Evolutionary conservation across 2,329 filamentous ascomycete species (phyloP), one percentile per base, ranked within the genome.

Genomic region (Fusarium stilboides): DNA sequence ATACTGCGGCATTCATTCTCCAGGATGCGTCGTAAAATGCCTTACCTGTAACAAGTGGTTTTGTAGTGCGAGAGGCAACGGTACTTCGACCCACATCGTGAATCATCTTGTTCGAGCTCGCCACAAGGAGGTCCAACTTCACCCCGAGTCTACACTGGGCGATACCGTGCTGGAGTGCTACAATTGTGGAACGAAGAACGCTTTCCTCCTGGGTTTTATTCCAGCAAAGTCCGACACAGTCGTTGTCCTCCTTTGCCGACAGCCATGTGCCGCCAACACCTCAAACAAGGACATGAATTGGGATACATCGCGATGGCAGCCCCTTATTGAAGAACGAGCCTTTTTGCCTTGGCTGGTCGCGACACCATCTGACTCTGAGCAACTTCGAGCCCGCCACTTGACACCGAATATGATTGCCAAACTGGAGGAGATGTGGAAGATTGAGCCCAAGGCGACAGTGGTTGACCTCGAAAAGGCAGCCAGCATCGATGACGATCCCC

Each of bases 271-370:
- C 34, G 92, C 96, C 28, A 95, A 93, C 82, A 92, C 94, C 2
- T 98, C 96, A 34, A 95, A 94, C 70, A 99, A 99, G 82, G 96
- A 99, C 76, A 98, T 99, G 94, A 99, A 96, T 79, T 99, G 96
- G 96, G 96, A 99, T 79, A 97, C 94, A 8, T 97, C 95, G 26
- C 90, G 94, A 77, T 99, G 96, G 96, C 94, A 98, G 79, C 96
- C 96, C 14, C 86, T 99, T 61, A 98, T 99, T 70, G 94, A 98
- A 80, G 96, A 99, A 77, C 93, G 96, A 50, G 96, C 94, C 17
- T 99, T 99, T 78, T 82, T 99, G 37, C 88, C 92, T 39, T 99
- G 96, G 96, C 92, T 99, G 24, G 95, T 99, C 9, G 89, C 90
- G 45, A 86, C 92, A 12, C 96, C 96, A 2, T 93, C 92, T 34